Percentiles rank a stretch among this genome's conserved stretches.
phyloP scores from a whole-genome alignment of 1,284 basidiomycete species.

The Coniferiporia weirii region DNA sequence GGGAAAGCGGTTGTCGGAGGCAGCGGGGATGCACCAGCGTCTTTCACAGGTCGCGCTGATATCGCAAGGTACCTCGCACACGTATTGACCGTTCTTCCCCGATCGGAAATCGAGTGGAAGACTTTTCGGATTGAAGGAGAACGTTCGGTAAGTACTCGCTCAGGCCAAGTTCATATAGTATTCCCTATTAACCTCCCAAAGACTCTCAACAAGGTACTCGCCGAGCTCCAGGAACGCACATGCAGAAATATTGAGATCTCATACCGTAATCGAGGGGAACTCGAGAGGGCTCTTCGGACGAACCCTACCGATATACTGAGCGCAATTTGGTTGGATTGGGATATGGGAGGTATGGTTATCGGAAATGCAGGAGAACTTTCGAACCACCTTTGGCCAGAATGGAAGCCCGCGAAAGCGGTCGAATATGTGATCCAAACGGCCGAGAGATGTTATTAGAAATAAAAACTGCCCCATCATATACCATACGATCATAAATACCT shows the following conservation, averaged over 20 bases:
- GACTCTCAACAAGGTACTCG: conserved; percentile 8
- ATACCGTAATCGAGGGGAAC: not conserved
- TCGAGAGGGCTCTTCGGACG: conserved; percentile 2
- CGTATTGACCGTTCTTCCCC: conserved; percentile 29
- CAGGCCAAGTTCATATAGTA: not conserved
- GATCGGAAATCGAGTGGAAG: conserved; percentile 25
- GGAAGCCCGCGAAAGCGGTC: conserved; percentile 14
- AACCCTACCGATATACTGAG: conserved; percentile 7
- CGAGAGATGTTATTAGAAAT: too few species aligned
- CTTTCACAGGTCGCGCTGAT: conserved; percentile 31
- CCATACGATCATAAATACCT: too few species aligned
- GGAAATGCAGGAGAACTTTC: conserved; percentile 6
- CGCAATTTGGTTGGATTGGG: not conserved
- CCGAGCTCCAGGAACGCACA: not conserved
- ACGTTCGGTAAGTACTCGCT: conserved; percentile 20
- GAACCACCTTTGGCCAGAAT: conserved; percentile 9
- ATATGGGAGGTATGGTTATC: conserved; percentile 1
- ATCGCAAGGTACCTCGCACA: conserved; percentile 33
- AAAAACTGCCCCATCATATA: too few species aligned
- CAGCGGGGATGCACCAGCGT: conserved; percentile 27
- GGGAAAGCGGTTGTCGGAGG: conserved; percentile 32
- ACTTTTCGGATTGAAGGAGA: conserved; percentile 36
- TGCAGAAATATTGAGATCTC: conserved; percentile 2
- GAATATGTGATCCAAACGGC: conserved; percentile 2
- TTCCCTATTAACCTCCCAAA: not conserved